phyloP scores from a whole-genome alignment of 441 rosid species.

The Theobroma grandiflorum region DNA sequence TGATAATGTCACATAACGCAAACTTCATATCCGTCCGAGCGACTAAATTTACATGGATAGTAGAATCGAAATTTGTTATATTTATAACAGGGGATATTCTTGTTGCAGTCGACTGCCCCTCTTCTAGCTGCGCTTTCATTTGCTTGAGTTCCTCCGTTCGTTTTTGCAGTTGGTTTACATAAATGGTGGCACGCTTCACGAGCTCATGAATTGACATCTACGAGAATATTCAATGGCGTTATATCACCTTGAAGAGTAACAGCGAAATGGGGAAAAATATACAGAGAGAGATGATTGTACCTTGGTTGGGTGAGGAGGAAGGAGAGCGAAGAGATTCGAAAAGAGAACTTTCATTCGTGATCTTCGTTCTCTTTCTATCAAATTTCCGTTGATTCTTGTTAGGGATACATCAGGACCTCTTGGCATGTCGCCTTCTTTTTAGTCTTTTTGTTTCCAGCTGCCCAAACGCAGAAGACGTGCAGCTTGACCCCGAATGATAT shows the following conservation, averaged over 20 bases:
- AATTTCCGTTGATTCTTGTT: not conserved
- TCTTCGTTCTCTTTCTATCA: slow-evolving; percentile 13
- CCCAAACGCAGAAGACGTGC: not conserved
- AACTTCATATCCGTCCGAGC: not conserved
- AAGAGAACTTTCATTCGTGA: not conserved
- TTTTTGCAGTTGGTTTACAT: slow-evolving; percentile 6
- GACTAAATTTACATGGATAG: not conserved
- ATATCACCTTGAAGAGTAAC: not conserved
- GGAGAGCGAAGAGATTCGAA: slow-evolving; percentile 8
- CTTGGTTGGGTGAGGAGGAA: slow-evolving; percentile 13
- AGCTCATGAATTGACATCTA: not conserved
- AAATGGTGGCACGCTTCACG: not conserved
- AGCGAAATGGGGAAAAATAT: not conserved
- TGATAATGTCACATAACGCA: not conserved
- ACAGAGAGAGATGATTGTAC: not conserved
- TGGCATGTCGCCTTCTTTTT: not conserved
- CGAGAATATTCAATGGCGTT: not conserved
- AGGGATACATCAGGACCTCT: not conserved
- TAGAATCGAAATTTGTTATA: not conserved
- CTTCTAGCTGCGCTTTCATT: not conserved
- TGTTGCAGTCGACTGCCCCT: too few species aligned
- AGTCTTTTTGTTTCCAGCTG: not conserved
- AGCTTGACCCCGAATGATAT: too few species aligned
- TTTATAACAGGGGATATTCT: not conserved
- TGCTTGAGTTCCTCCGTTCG: not conserved